These are phyloP conservation scores for Rhizophagus prolifer DNA, from an alignment of 192 early-diverging fungal species.

Conservation along the genomic window DNA sequence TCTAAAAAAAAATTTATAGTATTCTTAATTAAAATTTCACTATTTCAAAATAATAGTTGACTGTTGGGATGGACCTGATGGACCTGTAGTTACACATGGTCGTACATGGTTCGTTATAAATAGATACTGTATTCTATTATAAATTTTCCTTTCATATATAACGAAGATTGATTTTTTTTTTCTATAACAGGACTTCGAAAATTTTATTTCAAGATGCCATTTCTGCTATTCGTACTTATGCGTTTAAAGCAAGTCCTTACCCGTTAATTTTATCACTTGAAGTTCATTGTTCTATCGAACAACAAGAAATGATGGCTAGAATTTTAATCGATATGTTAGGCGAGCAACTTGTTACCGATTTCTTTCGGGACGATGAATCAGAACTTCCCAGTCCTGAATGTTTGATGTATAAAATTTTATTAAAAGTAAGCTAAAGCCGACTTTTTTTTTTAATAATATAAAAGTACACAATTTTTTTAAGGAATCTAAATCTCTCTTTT, in stretches of 20 bases:
- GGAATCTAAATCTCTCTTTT: neutral
- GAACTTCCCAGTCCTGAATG: slow-evolving; percentile 70
- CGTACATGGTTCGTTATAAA: slow-evolving; percentile 62
- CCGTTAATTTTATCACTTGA: slow-evolving; percentile 86
- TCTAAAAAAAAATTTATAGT: neutral
- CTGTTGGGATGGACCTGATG: slow-evolving; percentile 84
- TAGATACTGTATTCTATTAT: neutral
- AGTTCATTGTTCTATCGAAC: slow-evolving; percentile 71
- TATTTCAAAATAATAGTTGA: slow-evolving; percentile 61
- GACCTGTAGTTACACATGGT: slow-evolving; percentile 83
- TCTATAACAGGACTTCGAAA: slow-evolving; percentile 56
- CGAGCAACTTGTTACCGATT: slow-evolving; percentile 57
- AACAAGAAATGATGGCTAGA: slow-evolving; percentile 75
- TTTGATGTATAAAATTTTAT: slow-evolving; percentile 67
- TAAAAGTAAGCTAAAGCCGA: slow-evolving; percentile 61
- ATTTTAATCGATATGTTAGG: slow-evolving; percentile 71
- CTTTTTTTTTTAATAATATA: neutral
- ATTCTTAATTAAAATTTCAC: slow-evolving; percentile 3
- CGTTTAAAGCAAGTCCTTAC: slow-evolving; percentile 78
- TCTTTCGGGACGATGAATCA: slow-evolving; percentile 36
- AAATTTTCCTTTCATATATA: neutral
- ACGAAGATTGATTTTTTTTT: neutral
- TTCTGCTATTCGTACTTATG: slow-evolving; percentile 80
- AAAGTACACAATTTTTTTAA: too few relatives aligned
- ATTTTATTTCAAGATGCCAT: slow-evolving; percentile 83